These are phyloP conservation scores for Pinus tabuliformis DNA, from an alignment of 75 land plant species.

Conservation along the genomic window DNA sequence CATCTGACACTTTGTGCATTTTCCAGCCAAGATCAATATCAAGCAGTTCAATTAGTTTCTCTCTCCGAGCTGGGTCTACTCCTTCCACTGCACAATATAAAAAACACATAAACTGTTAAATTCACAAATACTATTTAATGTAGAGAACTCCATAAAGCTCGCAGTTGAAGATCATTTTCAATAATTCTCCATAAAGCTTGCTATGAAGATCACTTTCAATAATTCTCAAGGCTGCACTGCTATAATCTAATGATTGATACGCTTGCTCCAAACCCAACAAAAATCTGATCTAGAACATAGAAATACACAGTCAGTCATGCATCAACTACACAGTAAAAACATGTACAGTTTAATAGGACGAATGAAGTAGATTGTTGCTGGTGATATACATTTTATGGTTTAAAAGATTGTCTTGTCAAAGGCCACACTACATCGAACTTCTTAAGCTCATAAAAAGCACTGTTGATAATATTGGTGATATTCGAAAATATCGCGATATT, in stretches of 20 bases:
- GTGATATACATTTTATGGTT: too few relatives aligned
- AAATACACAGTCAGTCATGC: background rate
- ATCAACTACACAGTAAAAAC: background rate
- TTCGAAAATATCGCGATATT: too few relatives aligned
- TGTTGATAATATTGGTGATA: too few relatives aligned
- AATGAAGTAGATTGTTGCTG: too few relatives aligned
- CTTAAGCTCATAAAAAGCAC: background rate
- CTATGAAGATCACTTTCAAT: background rate
- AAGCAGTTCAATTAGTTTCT: slow-evolving; percentile 78
- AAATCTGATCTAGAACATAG: background rate
- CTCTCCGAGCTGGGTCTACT: slow-evolving; percentile 75
- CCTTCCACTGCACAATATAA: slow-evolving; percentile 77
- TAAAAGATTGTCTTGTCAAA: background rate
- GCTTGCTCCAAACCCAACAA: background rate
- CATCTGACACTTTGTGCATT: slow-evolving; percentile 99
- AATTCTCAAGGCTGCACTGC: background rate
- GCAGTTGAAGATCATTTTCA: background rate
- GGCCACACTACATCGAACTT: background rate
- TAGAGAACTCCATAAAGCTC: background rate
- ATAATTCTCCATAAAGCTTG: background rate
- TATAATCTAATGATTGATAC: background rate
- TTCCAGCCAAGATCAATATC: slow-evolving; percentile 93
- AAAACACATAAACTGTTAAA: background rate
- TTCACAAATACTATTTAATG: background rate
- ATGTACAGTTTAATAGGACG: background rate